These are phyloP conservation scores for Cryptococcus sp. DNA, from an alignment of 1,284 basidiomycete genomes.

Conservation along the genomic window DNA sequence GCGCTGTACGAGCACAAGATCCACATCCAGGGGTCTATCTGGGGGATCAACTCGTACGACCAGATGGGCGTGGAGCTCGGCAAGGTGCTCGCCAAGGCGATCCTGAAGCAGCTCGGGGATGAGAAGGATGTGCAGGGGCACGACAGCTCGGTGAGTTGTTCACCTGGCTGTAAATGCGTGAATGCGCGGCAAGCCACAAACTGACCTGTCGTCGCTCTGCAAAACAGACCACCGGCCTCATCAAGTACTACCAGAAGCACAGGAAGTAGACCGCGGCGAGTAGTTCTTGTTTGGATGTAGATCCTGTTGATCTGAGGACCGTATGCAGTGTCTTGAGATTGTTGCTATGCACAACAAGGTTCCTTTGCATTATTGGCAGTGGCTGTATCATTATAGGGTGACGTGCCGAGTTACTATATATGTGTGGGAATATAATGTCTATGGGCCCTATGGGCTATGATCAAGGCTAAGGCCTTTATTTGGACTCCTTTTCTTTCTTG, in stretches of 20 bases:
- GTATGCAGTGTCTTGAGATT: no score
- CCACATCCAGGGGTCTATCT: constrained; percentile 92
- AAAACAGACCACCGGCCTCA: constrained; percentile 77
- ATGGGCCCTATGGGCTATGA: not conserved
- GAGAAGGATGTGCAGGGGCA: constrained; percentile 84
- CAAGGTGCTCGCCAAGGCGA: constrained; percentile 93
- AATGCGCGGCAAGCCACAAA: not conserved
- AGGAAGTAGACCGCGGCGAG: constrained; percentile 49
- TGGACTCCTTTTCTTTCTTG: not conserved
- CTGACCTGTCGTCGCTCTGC: constrained; percentile 15
- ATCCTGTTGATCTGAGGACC: not conserved
- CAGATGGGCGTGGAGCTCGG: constrained; percentile 85
- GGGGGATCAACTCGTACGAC: constrained; percentile 95
- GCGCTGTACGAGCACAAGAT: constrained; percentile 85
- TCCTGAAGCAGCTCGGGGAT: constrained; percentile 77
- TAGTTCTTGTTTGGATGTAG: no score
- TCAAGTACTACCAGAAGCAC: constrained; percentile 89
- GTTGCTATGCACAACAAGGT: no score
- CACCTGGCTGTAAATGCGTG: not conserved
- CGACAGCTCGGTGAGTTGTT: constrained; percentile 74
- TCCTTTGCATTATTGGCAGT: not conserved
- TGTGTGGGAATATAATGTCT: no score
- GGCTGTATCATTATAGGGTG: not conserved
- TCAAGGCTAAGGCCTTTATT: not conserved
- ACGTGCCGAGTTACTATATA: not conserved